Percentiles rank a stretch among this genome's conserved stretches.
Evolutionary conservation across 202 grass and related monocot genomes (phyloP).

Genomic region (Zoysia matrella): DNA sequence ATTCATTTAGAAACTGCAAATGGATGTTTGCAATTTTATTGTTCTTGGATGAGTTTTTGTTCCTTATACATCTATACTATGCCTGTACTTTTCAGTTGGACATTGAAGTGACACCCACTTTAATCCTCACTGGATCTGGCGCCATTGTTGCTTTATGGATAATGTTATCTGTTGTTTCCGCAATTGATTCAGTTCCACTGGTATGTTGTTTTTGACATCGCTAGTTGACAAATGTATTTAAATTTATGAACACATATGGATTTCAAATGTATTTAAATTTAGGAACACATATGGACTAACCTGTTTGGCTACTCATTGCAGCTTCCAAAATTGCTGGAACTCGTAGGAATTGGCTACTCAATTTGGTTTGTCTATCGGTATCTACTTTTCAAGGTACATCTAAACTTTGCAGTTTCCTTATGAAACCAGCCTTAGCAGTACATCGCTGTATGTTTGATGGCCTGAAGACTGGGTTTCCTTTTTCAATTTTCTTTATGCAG

Average conservation of each 20-base stretch:
- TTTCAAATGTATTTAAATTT: too few relatives aligned
- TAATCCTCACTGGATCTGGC: conserved; percentile 58
- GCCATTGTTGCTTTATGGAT: conserved; percentile 62
- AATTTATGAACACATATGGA: background rate
- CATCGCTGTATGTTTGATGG: conserved; percentile 9
- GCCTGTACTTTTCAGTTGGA: conserved; percentile 66
- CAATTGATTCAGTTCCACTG: conserved; percentile 82
- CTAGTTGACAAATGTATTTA: conserved; percentile 2
- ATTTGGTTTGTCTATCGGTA: conserved; percentile 77
- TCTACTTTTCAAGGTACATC: conserved; percentile 85
- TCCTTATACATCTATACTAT: background rate
- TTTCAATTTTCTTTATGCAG: conserved; percentile 53
- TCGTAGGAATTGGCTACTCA: conserved; percentile 78
- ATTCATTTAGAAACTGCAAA: conserved; percentile 18
- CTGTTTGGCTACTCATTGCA: conserved; percentile 33
- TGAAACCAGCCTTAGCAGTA: background rate
- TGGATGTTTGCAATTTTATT: conserved; percentile 6
- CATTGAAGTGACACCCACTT: conserved; percentile 64
- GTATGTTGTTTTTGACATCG: conserved; percentile 47
- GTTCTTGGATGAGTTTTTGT: conserved; percentile 9
- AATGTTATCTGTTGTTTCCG: conserved; percentile 62
- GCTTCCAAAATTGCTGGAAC: conserved; percentile 78
- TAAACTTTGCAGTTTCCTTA: background rate
- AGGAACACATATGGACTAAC: conserved; percentile 24
- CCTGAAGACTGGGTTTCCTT: conserved; percentile 12